A percentile compares a stretch with the other conserved stretches of the same genome.
Evolutionary conservation across 108 stramenopile genomes (phyloP).

Genomic region (Asterionellopsis glacialis): DNA sequence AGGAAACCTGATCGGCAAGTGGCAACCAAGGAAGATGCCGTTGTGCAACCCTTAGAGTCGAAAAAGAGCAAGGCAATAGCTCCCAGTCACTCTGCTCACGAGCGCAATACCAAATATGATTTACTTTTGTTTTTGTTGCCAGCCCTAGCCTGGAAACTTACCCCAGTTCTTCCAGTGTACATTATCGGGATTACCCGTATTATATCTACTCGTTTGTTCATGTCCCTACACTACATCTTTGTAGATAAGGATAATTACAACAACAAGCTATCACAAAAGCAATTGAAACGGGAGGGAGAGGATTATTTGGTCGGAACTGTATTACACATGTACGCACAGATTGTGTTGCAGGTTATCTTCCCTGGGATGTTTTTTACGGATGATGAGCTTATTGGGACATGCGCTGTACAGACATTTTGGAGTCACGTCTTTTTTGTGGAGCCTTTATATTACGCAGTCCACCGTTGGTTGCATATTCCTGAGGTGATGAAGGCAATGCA

Average conservation of each 20-base stretch:
- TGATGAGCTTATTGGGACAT: conserved; percentile 25
- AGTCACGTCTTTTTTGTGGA: conserved; percentile 53
- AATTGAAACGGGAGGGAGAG: conserved; percentile 47
- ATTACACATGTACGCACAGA: conserved; percentile 63
- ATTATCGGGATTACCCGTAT: conserved; percentile 51
- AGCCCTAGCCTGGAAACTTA: conserved; percentile 35
- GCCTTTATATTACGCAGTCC: conserved; percentile 61
- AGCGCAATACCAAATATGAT: conserved; percentile 54
- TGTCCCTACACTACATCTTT: conserved; percentile 56
- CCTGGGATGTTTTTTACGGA: conserved; percentile 61
- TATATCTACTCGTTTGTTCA: conserved; percentile 40
- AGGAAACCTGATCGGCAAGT: too few relatives aligned
- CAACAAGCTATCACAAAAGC: conserved; percentile 59
- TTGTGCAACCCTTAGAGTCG: not conserved
- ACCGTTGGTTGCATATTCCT: conserved; percentile 67
- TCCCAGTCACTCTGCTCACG: conserved; percentile 51
- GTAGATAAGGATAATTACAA: conserved; percentile 67
- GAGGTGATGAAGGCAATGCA: conserved; percentile 68
- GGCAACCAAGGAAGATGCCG: too few relatives aligned
- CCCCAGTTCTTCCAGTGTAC: conserved; percentile 52
- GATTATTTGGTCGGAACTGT: conserved; percentile 56
- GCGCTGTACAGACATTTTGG: conserved; percentile 32
- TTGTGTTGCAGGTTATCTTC: conserved; percentile 54
- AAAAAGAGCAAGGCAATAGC: conserved; percentile 18
- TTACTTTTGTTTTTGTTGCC: conserved; percentile 47